Evolutionary conservation across 1,284 basidiomycete species (phyloP), one percentile per base, ranked within the genome.

Genomic region (Marasmius fiardii): DNA sequence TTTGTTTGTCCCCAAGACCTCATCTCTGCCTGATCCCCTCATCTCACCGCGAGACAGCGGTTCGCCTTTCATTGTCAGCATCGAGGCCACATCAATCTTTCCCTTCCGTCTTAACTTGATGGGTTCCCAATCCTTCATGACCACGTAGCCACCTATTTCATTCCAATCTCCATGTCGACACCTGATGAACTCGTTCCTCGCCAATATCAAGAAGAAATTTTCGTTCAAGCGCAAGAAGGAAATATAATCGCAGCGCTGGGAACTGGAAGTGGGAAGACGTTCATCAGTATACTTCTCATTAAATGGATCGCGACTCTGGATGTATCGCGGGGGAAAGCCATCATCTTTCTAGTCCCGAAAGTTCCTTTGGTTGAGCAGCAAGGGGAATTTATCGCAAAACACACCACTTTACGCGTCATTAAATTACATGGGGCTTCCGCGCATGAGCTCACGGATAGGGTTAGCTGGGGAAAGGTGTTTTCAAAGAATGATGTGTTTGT

Each of bases 331-430:
- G 74, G 73, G 53, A 86, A 85, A 67, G 75, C 77, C 54, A 77
- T 84, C 62, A 75, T 88, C n/a, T 89, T 90, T 61, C 74, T 94
- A 28, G 90, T 91, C 1, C 91, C 92, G 0, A 88, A 88, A 62
- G 90, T 92, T 1, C 78, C 90, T 1, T 77, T 94, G 14, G 92
- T 92, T 14, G 81, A 89, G 60, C 92, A 94, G 65, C 92, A 94
- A 66, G 82, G 80, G 14, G 72, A 79, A 35, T 91, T 86, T 59
- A 81, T 93, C 59, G 65, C 75, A n/a, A 71, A 75, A 52, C 78
- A 89, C 59, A 87, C 87, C 0, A 75, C 82, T 0, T 68, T 93
- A 28, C 78, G 81, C 20, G 84, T 92, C 24, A 71, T 77, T 41
- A 83, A 83, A 60, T 81, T 90, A 39, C 81, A 83, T 62, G 91